Base-by-base conservation (phyloP, 2,329 filamentous ascomycete species). In the Aspergillus hortae region DNA sequence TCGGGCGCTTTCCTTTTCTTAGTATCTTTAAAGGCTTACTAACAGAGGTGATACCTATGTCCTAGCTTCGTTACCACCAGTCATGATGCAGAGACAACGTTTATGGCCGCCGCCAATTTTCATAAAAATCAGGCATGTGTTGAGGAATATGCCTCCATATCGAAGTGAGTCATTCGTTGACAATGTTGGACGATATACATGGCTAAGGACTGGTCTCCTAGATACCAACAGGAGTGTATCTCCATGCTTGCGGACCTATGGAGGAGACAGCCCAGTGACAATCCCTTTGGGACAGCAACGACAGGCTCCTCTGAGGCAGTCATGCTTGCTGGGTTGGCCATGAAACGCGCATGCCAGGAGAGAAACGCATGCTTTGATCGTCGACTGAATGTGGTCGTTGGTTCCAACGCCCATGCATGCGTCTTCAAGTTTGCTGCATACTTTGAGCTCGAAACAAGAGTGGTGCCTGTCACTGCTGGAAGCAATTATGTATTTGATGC, bases 351-450 rank as follows among this genome's bases (percentile, higher is more conserved):
- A 15, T 52, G 45, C 44, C 32, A 45, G 14, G 38, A 33, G 19
- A 50, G 14, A 17, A 32, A 46, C 25, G 12, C 15, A 10, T 6
- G 6, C n/a, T 6, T 1, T 19, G 9, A 11, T 10, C 27, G 44
- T 14, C 25, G 38, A 7, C 15, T 41, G 11, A 55, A 52, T n/a
- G 45, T 52, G 1, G 47, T 55, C 7, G 44, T 55, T n/a, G 49
- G 49, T 17, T 38, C 46, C 1, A 49, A 52, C n/a, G 49, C 49
- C 5, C 52, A 55, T 30, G 15, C 51, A 11, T 55, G 52, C 38
- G 44, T 52, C n/a, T 27, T 19, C 19, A 52, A 51, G 33, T 49
- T 52, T 9, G 52, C 52, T 11, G n/a, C 44, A 17, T 52, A 52
- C 41, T 52, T 55, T 15, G 48, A 52, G 21, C n/a, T 52, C 11